These are phyloP conservation scores for Hylodesmum podocarpum DNA, from an alignment of 306 rosid genomes.

Conservation along the genomic window DNA sequence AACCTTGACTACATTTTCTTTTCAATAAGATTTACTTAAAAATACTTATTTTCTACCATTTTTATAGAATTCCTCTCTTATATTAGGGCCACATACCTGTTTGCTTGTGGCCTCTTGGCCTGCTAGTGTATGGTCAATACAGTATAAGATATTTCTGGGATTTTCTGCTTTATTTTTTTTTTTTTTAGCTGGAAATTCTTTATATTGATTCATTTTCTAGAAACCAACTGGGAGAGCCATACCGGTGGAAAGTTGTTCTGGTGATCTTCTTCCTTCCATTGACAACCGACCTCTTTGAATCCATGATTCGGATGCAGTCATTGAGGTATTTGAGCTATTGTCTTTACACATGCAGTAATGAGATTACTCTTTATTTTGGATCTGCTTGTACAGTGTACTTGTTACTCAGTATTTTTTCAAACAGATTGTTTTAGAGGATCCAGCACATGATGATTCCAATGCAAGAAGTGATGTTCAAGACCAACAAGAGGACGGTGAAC, in stretches of 20 bases:
- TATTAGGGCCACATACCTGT: neutral
- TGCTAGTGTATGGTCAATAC: slow-evolving; percentile 25
- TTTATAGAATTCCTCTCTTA: neutral
- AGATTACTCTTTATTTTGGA: slow-evolving; percentile 7
- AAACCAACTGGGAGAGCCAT: slow-evolving; percentile 99
- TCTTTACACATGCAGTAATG: neutral
- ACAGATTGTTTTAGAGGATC: slow-evolving; percentile 90
- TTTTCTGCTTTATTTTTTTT: slow-evolving; percentile 8
- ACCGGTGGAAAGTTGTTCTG: slow-evolving; percentile 97
- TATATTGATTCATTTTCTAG: slow-evolving; percentile 24
- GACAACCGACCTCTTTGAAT: slow-evolving; percentile 92
- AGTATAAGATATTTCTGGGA: neutral
- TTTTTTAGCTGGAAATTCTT: slow-evolving; percentile 1
- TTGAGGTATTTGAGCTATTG: slow-evolving; percentile 88
- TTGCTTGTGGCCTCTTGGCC: neutral
- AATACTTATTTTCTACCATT: neutral
- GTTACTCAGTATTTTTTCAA: slow-evolving; percentile 33
- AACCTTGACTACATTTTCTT: slow-evolving; percentile 3
- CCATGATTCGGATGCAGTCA: slow-evolving; percentile 97
- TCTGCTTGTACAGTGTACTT: neutral
- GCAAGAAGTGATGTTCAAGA: slow-evolving; percentile 55
- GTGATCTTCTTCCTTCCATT: slow-evolving; percentile 94
- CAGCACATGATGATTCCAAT: slow-evolving; percentile 71
- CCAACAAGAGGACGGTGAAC: slow-evolving; percentile 51
- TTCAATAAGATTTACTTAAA: neutral